Conservation (phyloP, 805 yeast genomes). For the Pichia nakasei region DNA sequence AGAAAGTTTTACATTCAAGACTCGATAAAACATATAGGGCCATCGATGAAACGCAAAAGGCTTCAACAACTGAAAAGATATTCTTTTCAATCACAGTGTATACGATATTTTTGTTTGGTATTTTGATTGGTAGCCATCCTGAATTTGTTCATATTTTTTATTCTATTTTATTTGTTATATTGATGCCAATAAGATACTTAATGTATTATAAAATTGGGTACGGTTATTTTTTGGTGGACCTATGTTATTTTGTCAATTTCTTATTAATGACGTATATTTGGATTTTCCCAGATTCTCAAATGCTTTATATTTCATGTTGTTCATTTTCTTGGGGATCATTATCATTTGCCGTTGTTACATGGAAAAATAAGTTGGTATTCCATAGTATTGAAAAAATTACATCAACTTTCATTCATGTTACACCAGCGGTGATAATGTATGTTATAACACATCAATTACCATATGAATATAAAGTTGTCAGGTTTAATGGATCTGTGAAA, state of each 20-base stretch:
- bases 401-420: constrained; percentile 78
- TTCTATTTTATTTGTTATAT: constrained; percentile 45
- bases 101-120: constrained; percentile 62
- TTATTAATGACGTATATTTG: constrained; percentile 66
- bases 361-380: constrained; percentile 89
- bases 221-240: constrained; percentile 85
- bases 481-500: constrained; percentile 78
- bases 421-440: constrained; percentile 85
- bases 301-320: constrained; percentile 73
- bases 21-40: constrained; percentile 32
- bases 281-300: constrained; percentile 67
- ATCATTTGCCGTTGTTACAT: constrained; percentile 88
- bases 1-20: constrained; percentile 17
- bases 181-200: constrained; percentile 81
- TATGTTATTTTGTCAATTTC: constrained; percentile 84
- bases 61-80: constrained; percentile 59
- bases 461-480: constrained; percentile 34
- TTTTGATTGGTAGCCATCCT: constrained; percentile 71
- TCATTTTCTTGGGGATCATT: constrained; percentile 84
- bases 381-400: constrained; percentile 92
- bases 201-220: constrained; percentile 70
- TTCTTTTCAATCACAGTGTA: constrained; percentile 71
- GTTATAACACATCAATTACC: constrained; percentile 74
- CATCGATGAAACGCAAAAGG: constrained; percentile 29
- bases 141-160: constrained; percentile 69